Conservation (phyloP, 495 filamentous ascomycete genomes). For the Tuber melanosporum region DNA sequence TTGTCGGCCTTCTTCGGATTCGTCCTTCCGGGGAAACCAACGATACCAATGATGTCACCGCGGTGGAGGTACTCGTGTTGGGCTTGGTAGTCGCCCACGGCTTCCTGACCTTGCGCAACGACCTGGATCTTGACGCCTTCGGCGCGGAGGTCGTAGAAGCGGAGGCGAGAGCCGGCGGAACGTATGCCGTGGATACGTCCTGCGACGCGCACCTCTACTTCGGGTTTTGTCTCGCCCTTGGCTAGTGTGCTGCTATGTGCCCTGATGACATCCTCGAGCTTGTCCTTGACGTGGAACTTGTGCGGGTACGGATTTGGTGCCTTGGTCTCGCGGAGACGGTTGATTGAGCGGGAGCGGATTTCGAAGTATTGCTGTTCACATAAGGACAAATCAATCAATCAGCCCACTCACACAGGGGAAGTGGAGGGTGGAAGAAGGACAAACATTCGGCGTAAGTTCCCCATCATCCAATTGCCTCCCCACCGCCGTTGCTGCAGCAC, state of each 20-base stretch:
- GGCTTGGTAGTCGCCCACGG: conserved; percentile 42
- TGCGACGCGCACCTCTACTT: conserved; percentile 64
- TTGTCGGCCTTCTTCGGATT: conserved; percentile 75
- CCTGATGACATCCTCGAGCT: conserved; percentile 67
- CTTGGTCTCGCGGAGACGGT: conserved; percentile 74
- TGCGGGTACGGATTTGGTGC: conserved; percentile 89
- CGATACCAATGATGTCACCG: conserved; percentile 84
- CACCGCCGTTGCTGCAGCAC: conserved; percentile 55
- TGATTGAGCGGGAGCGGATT: conserved; percentile 77
- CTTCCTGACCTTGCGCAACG: conserved; percentile 77
- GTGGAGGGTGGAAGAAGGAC: conserved; percentile 36
- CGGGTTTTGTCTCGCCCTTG: conserved; percentile 74
- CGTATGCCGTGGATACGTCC: conserved; percentile 88
- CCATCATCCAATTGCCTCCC: conserved; percentile 57
- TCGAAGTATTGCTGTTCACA: conserved; percentile 83
- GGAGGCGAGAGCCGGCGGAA: conserved; percentile 70
- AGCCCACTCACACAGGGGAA: background rate
- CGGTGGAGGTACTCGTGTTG: conserved; percentile 86
- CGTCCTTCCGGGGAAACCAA: conserved; percentile 83
- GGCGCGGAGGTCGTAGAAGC: conserved; percentile 87
- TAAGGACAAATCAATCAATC: background rate
- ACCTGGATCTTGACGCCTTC: conserved; percentile 83
- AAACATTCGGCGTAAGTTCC: conserved; percentile 83
- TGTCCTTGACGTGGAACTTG: conserved; percentile 84
- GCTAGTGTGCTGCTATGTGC: conserved; percentile 62